Base-by-base conservation (phyloP, 73 alveolate genomes). In the Paramecium tetraurelia region DNA sequence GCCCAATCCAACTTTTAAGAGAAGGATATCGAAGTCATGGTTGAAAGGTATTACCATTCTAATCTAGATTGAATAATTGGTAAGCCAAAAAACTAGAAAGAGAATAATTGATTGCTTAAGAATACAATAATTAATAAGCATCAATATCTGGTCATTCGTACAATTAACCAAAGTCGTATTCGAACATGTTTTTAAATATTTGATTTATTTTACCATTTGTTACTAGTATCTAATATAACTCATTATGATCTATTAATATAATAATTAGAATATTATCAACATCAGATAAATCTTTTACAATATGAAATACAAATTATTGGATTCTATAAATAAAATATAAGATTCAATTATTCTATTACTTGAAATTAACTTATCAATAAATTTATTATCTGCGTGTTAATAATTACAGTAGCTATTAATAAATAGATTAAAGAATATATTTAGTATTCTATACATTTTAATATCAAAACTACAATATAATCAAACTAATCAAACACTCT, bases 11-110 rank as follows among this genome's bases (percentile, higher is more conserved):
- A 58, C n/a, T 44, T 38, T 0, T 20, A 77, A 8, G 21, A 77
- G 12, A 77, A 77, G 18, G 89, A 77, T 40, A 38, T 77, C 5
- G 70, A 77, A 21, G 71, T 18, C 4, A 77, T 77, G 89, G 71
- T 77, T 20, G 89, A 77, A 41, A 77, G 46, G 89, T 77, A 77
- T 48, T 0, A 41, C 4, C 12, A 40, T 48, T 38, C 7, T 38
- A 77, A 31, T 24, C n/a, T 77, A 77, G 89, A 77, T 77, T 77
- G 24, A 77, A 77, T 44, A 77, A 77, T 3, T 77, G 89, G 89
- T 41, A 38, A 41, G 40, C 40, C 5, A 77, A 77, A 77, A 77
- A 41, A 41, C 18, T 35, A 11, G 41, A 77, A 40, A 77, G 75
- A 77, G 71, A 27, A 77, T 48, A 12, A 48, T 48, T 48, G 0